Base-by-base conservation (phyloP, 768 basidiomycete species). In the Phaffia tasmanica region DNA sequence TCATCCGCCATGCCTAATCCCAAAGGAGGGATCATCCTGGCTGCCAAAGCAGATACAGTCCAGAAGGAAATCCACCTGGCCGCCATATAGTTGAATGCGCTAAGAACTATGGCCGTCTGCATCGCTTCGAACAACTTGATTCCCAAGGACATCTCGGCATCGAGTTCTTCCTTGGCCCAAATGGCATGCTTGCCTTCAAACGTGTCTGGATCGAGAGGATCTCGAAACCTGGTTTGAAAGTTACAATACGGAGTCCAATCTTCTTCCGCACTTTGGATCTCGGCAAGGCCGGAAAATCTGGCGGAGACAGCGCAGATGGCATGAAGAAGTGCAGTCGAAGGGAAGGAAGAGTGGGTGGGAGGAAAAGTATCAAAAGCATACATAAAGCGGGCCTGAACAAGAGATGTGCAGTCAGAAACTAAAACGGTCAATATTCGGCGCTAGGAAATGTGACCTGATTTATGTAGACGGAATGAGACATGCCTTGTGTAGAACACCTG, bases 61-160 rank as follows among this genome's bases (percentile, higher is more conserved):
- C 66, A 67, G 55, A 49, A 25, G 3, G 46, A 30, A 11, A 67
- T 55, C 66, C 66, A 67, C 3, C 59, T 60, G 11, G 66, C 66
- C 29, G 62, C 42, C 3, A 53, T 46, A 30, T 56, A 67, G 27
- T 67, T 62, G 27, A 62, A 67, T 11, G 46, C 27, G 25, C 27
- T 29, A 15, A 67, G 61, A 35, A 67, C 62, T 3, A 63, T 57
- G 21, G 48, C 32, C n/a, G 66, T 62, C 63, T 49, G 1, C 16
- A 63, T 23, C 11, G 57, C 55, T 23, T 69, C 67, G 23, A 69
- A 57, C 32, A 69, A 32, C 35, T 62, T 63, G 58, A 63, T 63
- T 11, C 62, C 67, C 19, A 18, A 29, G 49, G 14, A 46, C 18
- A 54, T 53, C 29, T 64, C 67, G 2, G 48, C 32, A 56, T 64